Base-by-base conservation (phyloP, 352 stramenopile genomes). In the Globisporangium nunn region DNA sequence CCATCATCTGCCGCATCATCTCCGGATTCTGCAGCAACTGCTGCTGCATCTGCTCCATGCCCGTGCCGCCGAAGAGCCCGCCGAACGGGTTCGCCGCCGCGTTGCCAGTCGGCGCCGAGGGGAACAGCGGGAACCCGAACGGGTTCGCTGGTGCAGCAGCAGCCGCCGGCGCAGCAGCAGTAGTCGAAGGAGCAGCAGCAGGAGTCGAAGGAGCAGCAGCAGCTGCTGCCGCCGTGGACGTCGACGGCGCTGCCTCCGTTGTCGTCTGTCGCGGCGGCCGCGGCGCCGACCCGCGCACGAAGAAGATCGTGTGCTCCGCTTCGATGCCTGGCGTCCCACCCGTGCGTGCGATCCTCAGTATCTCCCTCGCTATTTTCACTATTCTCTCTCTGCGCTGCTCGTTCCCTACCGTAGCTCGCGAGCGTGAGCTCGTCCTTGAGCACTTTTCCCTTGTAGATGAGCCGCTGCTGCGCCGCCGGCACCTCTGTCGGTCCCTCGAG, bases 391-490 rank as follows among this genome's bases (percentile, higher is more conserved):
- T 37, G 10, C 33, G 23, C 23, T 23, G 23, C 23, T 23, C 23
- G 23, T 37, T 37, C 33, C 33, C 33, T 63, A 91, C 80, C 81
- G 67, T 95, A 96, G 64, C 80, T 88, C 18, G 71, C 68, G 50
- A 95, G 73, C 23, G 85, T 93, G 44, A 79, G 67, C 14, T 95
- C 87, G 64, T 96, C 87, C 64, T 96, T 93, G 54, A 96, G 80
- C 56, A 96, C 82, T 65, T 95, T 96, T 54, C 88, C 88, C 65
- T 94, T 93, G 70, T 87, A 88, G 56, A 96, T 95, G 54, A 96
- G 77, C 4, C 87, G 82, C 67, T 96, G 87, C 56, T 91, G 81
- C 48, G 71, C 58, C n/a, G 72, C 69, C 0, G 84, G 67, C 15
- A 96, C 85, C 41, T 88, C 75, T 30, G 86, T 91, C 52, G 66